Evolutionary conservation across 176 grass and related monocot genomes (phyloP), one percentile per base, ranked within the genome.

Genomic region (Aechmea fasciata): DNA sequence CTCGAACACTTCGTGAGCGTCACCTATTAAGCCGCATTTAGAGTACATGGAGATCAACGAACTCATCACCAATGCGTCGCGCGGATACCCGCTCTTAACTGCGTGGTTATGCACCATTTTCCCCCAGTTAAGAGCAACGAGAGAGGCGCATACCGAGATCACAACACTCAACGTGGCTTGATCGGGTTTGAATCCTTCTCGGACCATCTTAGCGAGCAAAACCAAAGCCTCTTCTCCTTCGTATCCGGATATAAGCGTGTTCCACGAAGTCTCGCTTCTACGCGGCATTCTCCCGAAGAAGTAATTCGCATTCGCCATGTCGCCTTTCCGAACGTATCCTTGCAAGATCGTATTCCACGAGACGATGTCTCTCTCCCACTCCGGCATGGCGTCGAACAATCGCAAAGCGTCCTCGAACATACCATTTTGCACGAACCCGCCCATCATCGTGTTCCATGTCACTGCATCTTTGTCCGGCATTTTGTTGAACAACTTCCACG

Each of bases 401-500:
- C 28, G 64, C 73, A 91, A 71, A 17, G 88, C 88, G 47, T 87
- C 81, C 52, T 87, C 78, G 25, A 91, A 66, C 88, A 83, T 80
- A 22, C 71, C 75, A 25, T 71, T 82, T 76, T 64, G 67, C 33
- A 91, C 69, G 14, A 87, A 87, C 19, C 88, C 88, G 70, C 79
- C 73, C 19, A 91, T 85, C 88, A 91, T 87, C 11, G 84, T 91
- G 53, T 91, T 91, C 88, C 88, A 91, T 68, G 88, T 77, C 74
- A 91, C 67, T 5, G 66, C 19, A 69, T 91, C 89, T 11, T 66
- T 84, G 9, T 85, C 41, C 47, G 89, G 89, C 82, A 91, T 91
- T 41, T 71, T 76, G 51, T 77, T 48, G 68, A 91, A 87, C 67
- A 87, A 61, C 71, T 81, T 85, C 81, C 76, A 75, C 23, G 84